A percentile compares a stretch with the other conserved stretches of the same genome.
phyloP scores from a whole-genome alignment of 768 basidiomycete genomes.

The Megacollybia marginata region DNA sequence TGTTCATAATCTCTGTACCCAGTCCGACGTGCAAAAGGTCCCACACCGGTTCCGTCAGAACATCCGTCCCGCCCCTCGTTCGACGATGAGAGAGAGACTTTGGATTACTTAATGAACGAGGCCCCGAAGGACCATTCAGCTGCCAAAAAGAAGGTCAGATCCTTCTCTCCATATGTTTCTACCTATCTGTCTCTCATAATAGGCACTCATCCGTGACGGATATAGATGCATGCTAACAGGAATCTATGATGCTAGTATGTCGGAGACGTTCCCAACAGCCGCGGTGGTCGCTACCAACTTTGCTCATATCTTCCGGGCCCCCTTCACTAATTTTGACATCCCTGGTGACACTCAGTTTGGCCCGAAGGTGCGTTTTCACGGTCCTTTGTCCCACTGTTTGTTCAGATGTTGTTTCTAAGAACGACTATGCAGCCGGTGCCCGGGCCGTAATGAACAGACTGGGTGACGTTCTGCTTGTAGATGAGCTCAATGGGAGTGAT shows the following conservation, averaged over 20 bases:
- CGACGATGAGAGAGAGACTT: slow-evolving; percentile 1
- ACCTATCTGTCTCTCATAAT: not conserved
- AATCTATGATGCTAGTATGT: slow-evolving; percentile 11
- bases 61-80: slow-evolving; percentile 12
- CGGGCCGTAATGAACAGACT: slow-evolving; percentile 20
- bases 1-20: not conserved
- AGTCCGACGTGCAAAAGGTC: slow-evolving; percentile 9
- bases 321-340: slow-evolving; percentile 11
- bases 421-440: slow-evolving; percentile 14
- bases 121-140: slow-evolving; percentile 4
- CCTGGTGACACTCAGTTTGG: slow-evolving; percentile 6
- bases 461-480: slow-evolving; percentile 14
- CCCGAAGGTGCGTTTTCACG: slow-evolving; percentile 12
- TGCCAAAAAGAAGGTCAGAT: slow-evolving; percentile 6
- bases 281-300: slow-evolving; percentile 8
- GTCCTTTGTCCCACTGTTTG: slow-evolving; percentile 4
- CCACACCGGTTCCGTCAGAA: slow-evolving; percentile 11
- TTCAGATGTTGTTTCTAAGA: slow-evolving; percentile 6
- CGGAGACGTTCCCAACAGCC: not conserved
- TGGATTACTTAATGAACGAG: slow-evolving; percentile 2
- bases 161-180: not conserved
- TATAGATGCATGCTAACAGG: slow-evolving; percentile 26
- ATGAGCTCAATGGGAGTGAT: slow-evolving; percentile 19
- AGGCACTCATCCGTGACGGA: slow-evolving; percentile 29
- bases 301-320: slow-evolving; percentile 23